A percentile compares a stretch with the other conserved stretches of the same genome.
Evolutionary conservation across 1,284 basidiomycete species (phyloP).

Genomic region (Apiotrichum mycotoxinovorans): DNA sequence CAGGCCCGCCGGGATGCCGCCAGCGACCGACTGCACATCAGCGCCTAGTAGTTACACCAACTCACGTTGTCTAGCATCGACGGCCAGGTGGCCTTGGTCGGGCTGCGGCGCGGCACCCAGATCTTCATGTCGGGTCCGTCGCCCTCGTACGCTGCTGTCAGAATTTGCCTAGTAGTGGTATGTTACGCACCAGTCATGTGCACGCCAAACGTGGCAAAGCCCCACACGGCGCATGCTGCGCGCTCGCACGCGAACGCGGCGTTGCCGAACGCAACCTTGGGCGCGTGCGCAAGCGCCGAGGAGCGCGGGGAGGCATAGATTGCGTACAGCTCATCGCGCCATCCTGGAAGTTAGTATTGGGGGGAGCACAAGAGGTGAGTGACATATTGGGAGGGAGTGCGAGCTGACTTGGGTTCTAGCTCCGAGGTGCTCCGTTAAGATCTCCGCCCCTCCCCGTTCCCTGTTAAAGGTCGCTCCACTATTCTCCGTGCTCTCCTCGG

Average conservation of each 20-base stretch:
- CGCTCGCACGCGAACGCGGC: slow-evolving; percentile 85
- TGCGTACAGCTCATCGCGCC: slow-evolving; percentile 79
- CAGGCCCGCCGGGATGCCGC: slow-evolving; percentile 65
- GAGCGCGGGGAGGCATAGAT: slow-evolving; percentile 65
- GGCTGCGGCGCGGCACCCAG: slow-evolving; percentile 83
- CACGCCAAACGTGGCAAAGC: slow-evolving; percentile 72
- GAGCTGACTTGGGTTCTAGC: neutral
- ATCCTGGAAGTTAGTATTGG: slow-evolving; percentile 52
- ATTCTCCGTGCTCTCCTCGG: too few species aligned
- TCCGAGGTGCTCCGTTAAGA: too few species aligned
- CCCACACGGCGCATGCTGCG: slow-evolving; percentile 73
- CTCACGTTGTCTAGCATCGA: slow-evolving; percentile 21
- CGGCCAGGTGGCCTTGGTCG: slow-evolving; percentile 79
- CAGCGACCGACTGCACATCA: slow-evolving; percentile 52
- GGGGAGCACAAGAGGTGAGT: neutral
- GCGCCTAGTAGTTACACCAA: neutral
- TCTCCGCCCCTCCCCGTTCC: too few species aligned
- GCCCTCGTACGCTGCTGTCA: slow-evolving; percentile 40
- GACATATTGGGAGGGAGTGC: neutral
- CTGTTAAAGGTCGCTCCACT: too few species aligned
- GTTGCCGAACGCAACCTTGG: slow-evolving; percentile 50
- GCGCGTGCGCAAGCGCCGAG: slow-evolving; percentile 48
- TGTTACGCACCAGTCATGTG: slow-evolving; percentile 46
- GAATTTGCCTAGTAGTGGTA: too few species aligned
- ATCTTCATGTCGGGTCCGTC: slow-evolving; percentile 55